Conservation (phyloP, 352 stramenopile genomes). For the Aphanomyces invadans region DNA sequence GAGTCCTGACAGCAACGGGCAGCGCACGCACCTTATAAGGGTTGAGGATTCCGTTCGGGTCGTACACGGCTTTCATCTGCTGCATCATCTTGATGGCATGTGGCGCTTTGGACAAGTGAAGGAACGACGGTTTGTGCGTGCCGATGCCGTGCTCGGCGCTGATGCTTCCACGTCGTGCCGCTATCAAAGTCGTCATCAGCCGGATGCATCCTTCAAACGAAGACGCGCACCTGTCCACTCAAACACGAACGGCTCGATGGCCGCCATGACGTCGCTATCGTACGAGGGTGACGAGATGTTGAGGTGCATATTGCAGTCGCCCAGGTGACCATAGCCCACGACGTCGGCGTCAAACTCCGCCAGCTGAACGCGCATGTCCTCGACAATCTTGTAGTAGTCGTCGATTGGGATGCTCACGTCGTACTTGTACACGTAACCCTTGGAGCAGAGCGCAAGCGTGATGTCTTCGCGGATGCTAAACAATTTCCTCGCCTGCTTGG, state of each 20-base stretch:
- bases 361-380: conserved; percentile 62
- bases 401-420: conserved; percentile 91
- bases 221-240: conserved; percentile 59
- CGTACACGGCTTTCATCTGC: conserved; percentile 91
- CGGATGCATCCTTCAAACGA: too few relatives aligned
- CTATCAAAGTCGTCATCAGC: conserved; percentile 22
- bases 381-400: conserved; percentile 87
- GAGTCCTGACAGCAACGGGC: too few relatives aligned
- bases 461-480: conserved; percentile 94
- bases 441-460: conserved; percentile 73
- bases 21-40: conserved; percentile 95
- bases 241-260: conserved; percentile 69
- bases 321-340: conserved; percentile 91
- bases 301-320: conserved; percentile 96
- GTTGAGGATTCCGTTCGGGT: conserved; percentile 95
- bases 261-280: conserved; percentile 52
- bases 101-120: conserved; percentile 78
- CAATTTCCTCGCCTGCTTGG: conserved; percentile 83
- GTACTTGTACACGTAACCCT: conserved; percentile 97
- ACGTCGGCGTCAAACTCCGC: conserved; percentile 41
- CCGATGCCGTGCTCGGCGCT: conserved; percentile 97
- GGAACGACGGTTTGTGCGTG: conserved; percentile 87
- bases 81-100: conserved; percentile 87
- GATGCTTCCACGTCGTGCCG: conserved; percentile 88
- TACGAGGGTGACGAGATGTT: conserved; percentile 86